These are phyloP conservation scores for Amanita jacksonii DNA, from an alignment of 768 basidiomycete species.

Conservation along the genomic window DNA sequence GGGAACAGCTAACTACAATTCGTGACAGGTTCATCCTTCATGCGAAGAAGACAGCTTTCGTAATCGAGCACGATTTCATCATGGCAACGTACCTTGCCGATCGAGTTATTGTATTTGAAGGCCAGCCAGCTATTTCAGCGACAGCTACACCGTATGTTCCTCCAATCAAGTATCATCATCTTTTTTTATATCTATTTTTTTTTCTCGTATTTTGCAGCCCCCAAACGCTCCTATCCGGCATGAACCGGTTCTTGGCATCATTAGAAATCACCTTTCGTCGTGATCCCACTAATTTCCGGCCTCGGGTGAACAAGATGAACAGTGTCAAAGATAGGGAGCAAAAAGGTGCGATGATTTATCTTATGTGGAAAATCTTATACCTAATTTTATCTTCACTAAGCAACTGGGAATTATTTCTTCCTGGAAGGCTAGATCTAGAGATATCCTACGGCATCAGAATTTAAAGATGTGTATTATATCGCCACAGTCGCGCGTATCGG, in stretches of 20 bases:
- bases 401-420: conserved; percentile 86
- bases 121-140: conserved; percentile 76
- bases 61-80: conserved; percentile 99
- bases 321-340: conserved; percentile 87
- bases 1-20: conserved; percentile 4
- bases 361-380: neutral
- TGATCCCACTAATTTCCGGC: conserved; percentile 91
- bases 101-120: conserved; percentile 90
- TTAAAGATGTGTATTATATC: neutral
- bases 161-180: neutral
- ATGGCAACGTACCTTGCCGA: conserved; percentile 99
- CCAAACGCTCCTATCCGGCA: conserved; percentile 88
- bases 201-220: conserved; percentile 41
- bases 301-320: conserved; percentile 78
- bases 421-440: conserved; percentile 74
- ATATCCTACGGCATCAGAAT: neutral
- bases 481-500: neutral
- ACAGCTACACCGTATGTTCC: conserved; percentile 77
- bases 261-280: conserved; percentile 97
- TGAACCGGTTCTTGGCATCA: conserved; percentile 95
- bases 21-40: conserved; percentile 76
- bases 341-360: conserved; percentile 45
- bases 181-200: too few species aligned
- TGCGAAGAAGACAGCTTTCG: conserved; percentile 94
- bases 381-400: conserved; percentile 30